Base-by-base conservation (phyloP, 495 filamentous ascomycete genomes). In the Aspergillus campestris region DNA sequence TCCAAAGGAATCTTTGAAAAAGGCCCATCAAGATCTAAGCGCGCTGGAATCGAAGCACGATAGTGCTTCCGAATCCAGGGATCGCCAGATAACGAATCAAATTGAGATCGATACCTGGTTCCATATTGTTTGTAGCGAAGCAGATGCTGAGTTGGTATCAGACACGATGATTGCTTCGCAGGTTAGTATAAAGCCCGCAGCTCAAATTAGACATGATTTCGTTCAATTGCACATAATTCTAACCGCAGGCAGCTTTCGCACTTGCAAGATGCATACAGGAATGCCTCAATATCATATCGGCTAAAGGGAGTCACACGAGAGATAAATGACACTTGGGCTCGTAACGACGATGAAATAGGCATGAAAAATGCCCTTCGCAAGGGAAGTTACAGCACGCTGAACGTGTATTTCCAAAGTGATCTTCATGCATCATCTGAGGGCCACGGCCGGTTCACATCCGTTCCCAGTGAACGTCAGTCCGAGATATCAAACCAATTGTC, bases 301-400 rank as follows among this genome's bases (percentile, higher is more conserved):
- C 54, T 89, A n/a, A 68, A 80, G 54, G 78, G 81, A 36, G 65
- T 88, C 18, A 81, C 85, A 14, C 84, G 84, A 47, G 84, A 82
- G 9, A 71, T 87, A 52, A 87, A 84, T 55, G 81, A 84, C 45
- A 71, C 74, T 11, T 84, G 85, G 54, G 72, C 88, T 27, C 72
- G 75, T n/a, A 73, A 79, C 34, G 56, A 74, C 10, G 76, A 83
- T 31, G 82, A 83, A 31, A 48, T 72, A 2, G 73, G 76, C 2
- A 76, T 83, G 56, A 89, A 89, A 50, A 58, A 78, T 5, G 69
- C 77, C 5, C 72, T 90, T 3, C 80, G 83, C 10, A 59, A 55
- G 45, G 73, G 74, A 34, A 67, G 38, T 37, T 78, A 78, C 49
- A 48, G 44, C 29, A 70, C 68, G 5, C 53, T 78, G 8, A 78